These are phyloP conservation scores for Yarrowia yakushimensis DNA, from an alignment of 805 yeast genomes.

Conservation along the genomic window DNA sequence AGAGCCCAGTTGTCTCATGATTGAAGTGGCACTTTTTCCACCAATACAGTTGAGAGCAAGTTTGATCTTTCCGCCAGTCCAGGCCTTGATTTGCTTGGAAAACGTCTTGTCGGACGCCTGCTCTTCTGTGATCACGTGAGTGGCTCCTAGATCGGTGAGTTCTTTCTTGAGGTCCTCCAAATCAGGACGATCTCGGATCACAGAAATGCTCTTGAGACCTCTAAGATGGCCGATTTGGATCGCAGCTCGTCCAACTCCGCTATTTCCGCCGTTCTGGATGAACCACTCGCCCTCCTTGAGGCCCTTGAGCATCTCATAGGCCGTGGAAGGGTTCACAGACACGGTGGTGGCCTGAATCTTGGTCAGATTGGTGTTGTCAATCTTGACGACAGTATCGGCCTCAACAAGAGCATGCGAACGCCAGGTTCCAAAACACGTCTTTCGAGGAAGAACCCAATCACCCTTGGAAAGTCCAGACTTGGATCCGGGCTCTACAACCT, in stretches of 20 bases:
- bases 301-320: constrained; percentile 79
- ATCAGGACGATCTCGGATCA: constrained; percentile 81
- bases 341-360: constrained; percentile 70
- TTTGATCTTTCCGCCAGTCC: constrained; percentile 55
- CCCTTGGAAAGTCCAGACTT: constrained; percentile 50
- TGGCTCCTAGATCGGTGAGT: constrained; percentile 70
- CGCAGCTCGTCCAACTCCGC: constrained; percentile 91
- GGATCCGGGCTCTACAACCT: constrained; percentile 70
- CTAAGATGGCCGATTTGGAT: constrained; percentile 76
- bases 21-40: constrained; percentile 75
- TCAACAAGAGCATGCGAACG: constrained; percentile 64
- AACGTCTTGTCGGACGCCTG: constrained; percentile 70
- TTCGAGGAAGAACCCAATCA: constrained; percentile 83
- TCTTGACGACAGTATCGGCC: constrained; percentile 43
- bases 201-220: constrained; percentile 80
- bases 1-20: constrained; percentile 74
- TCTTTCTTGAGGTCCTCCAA: constrained; percentile 58
- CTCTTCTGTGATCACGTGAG: constrained; percentile 84
- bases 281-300: constrained; percentile 76
- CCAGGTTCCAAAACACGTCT: constrained; percentile 91
- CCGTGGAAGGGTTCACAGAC: constrained; percentile 89
- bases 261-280: constrained; percentile 93
- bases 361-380: constrained; percentile 37
- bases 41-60: constrained; percentile 92
- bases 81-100: constrained; percentile 44